phyloP scores from a whole-genome alignment of 805 yeast species.

The Pichia insulana region DNA sequence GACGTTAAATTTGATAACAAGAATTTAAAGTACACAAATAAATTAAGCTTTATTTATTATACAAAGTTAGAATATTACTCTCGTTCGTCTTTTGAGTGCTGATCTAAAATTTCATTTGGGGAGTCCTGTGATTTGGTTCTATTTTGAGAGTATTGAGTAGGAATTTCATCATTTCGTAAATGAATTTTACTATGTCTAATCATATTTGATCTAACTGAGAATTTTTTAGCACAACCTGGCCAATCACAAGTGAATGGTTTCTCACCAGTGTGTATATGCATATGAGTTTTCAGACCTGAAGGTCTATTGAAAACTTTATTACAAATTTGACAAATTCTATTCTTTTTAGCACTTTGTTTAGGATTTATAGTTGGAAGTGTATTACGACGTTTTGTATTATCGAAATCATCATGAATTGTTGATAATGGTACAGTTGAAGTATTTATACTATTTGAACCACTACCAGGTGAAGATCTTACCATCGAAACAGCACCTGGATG shows the following conservation, averaged over 20 bases:
- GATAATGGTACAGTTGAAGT: neutral
- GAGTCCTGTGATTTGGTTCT: neutral
- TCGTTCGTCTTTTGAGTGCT: too few species aligned
- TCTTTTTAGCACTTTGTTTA: neutral
- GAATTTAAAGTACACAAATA: neutral
- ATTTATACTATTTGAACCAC: neutral
- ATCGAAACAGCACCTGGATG: neutral
- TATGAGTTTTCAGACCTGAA: constrained; percentile 71
- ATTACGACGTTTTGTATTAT: constrained; percentile 5
- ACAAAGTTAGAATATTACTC: too few species aligned
- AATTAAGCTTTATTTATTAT: too few species aligned
- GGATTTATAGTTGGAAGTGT: neutral
- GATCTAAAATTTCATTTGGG: neutral
- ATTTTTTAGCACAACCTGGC: constrained; percentile 57
- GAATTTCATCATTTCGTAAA: constrained; percentile 16
- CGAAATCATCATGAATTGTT: too few species aligned
- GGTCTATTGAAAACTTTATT: constrained; percentile 67
- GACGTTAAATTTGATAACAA: neutral
- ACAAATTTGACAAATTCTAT: constrained; percentile 8
- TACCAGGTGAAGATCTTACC: neutral
- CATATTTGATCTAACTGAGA: constrained; percentile 74
- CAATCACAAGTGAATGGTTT: constrained; percentile 59
- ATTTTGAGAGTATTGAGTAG: neutral
- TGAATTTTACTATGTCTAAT: constrained; percentile 72
- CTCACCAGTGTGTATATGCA: constrained; percentile 75